These are phyloP conservation scores for Myotisia sp. DNA, from an alignment of 2,329 filamentous ascomycete genomes.

Conservation along the genomic window DNA sequence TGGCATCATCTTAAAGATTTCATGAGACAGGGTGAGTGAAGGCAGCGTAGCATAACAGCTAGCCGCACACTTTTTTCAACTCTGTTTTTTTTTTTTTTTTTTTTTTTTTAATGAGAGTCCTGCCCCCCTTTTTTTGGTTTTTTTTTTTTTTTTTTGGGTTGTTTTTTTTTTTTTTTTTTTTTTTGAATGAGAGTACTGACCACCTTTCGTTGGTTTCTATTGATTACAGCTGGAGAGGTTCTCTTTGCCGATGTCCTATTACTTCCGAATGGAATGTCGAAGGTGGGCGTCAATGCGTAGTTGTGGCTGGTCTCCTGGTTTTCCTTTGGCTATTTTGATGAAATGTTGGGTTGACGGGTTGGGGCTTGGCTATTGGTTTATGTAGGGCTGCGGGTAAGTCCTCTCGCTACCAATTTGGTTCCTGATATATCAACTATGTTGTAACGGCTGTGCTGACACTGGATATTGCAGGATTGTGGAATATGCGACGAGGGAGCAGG, in stretches of 20 bases:
- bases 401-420: slow-evolving; percentile 2
- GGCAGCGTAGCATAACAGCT: slow-evolving; percentile 12
- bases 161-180: slow-evolving; percentile 13
- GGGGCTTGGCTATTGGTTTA: slow-evolving; percentile 75
- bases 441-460: slow-evolving; percentile 1
- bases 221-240: slow-evolving; percentile 76
- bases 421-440: slow-evolving; percentile 3
- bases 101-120: too few species aligned
- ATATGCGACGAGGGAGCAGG: slow-evolving; percentile 99
- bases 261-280: slow-evolving; percentile 99
- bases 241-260: slow-evolving; percentile 98
- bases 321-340: slow-evolving; percentile 53
- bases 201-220: slow-evolving; percentile 23
- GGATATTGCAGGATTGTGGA: slow-evolving; percentile 81
- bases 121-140: slow-evolving; percentile 22
- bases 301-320: slow-evolving; percentile 64
- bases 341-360: slow-evolving; percentile 98
- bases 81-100: slow-evolving; percentile 12
- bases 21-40: slow-evolving; percentile 86
- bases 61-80: slow-evolving; percentile 10
- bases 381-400: slow-evolving; percentile 99
- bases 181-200: too few species aligned
- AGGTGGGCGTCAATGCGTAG: slow-evolving; percentile 94
- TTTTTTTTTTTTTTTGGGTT: slow-evolving; percentile 16
- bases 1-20: slow-evolving; percentile 99